These are phyloP conservation scores for Pyrenophora tritici-repentis DNA, from an alignment of 2,329 filamentous ascomycete genomes.

Conservation along the genomic window DNA sequence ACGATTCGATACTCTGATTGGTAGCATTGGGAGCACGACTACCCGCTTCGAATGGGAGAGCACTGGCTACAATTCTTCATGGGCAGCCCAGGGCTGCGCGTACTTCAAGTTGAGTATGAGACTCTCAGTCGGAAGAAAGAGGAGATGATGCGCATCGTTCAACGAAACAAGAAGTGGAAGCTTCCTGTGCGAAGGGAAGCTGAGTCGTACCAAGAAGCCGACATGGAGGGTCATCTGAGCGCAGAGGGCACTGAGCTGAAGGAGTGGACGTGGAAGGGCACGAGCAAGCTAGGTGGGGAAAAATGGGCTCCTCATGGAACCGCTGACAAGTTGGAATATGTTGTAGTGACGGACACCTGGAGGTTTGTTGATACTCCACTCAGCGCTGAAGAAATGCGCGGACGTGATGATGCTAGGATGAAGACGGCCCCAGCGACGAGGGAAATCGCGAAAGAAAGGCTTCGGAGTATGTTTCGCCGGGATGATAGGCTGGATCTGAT, in stretches of 20 bases:
- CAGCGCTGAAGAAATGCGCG: constrained; percentile 1
- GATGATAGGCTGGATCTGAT: too few species aligned
- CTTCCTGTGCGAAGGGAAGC: constrained; percentile 5
- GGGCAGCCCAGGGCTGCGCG: constrained; percentile 5
- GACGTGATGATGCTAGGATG: background rate
- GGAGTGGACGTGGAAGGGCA: constrained; percentile 19
- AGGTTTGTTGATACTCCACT: constrained; percentile 8
- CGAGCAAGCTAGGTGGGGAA: constrained; percentile 13
- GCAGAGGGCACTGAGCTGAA: constrained; percentile 9
- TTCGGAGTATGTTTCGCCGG: too few species aligned
- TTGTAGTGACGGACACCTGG: constrained; percentile 15
- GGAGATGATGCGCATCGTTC: constrained; percentile 18
- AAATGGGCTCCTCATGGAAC: constrained; percentile 11
- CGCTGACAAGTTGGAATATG: constrained; percentile 9
- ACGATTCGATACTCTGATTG: constrained; percentile 59
- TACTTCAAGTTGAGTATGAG: constrained; percentile 19
- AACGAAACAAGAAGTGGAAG: constrained; percentile 16
- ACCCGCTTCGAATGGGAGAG: constrained; percentile 63
- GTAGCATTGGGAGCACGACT: constrained; percentile 89
- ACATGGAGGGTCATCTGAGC: constrained; percentile 14
- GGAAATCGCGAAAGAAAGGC: too few species aligned
- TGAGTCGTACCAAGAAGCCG: background rate
- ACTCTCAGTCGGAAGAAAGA: constrained; percentile 15
- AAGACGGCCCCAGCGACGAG: too few species aligned
- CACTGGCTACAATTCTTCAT: constrained; percentile 7